Conservation (phyloP, 371 early-diverging fungal genomes). For the Sporodiniella umbellata region DNA sequence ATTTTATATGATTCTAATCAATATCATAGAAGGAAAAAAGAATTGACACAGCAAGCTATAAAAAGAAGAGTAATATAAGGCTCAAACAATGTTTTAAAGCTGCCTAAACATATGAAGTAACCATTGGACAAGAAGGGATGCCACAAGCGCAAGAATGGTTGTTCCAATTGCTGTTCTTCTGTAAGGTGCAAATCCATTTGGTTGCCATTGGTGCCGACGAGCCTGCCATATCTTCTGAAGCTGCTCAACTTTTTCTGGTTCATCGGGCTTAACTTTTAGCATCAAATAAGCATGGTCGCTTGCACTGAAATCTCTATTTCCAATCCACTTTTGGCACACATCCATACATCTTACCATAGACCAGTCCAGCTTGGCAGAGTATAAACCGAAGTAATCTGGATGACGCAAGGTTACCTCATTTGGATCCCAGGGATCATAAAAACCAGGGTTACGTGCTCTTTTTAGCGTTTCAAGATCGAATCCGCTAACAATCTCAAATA, state of each 20-base stretch:
- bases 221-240: slow-evolving; percentile 13
- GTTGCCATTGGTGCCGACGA: slow-evolving; percentile 26
- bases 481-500: slow-evolving; percentile 26
- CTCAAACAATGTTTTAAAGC: not conserved
- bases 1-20: not conserved
- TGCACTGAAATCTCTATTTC: slow-evolving; percentile 62
- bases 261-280: slow-evolving; percentile 51
- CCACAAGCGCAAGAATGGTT: slow-evolving; percentile 3
- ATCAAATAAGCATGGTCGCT: slow-evolving; percentile 77
- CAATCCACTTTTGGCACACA: slow-evolving; percentile 48
- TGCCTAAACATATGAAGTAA: slow-evolving; percentile 6
- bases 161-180: slow-evolving; percentile 19
- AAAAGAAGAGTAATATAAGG: not conserved
- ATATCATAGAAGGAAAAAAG: not conserved
- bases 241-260: slow-evolving; percentile 10
- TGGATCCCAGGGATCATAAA: slow-evolving; percentile 70
- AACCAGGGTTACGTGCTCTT: slow-evolving; percentile 69
- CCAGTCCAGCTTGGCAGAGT: slow-evolving; percentile 78
- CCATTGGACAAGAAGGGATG: slow-evolving; percentile 7
- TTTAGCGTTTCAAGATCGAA: slow-evolving; percentile 45
- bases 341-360: slow-evolving; percentile 62
- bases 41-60: not conserved
- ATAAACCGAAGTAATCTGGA: slow-evolving; percentile 59
- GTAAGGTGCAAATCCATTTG: slow-evolving; percentile 20
- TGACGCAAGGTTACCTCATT: slow-evolving; percentile 65